A percentile compares a stretch with the other conserved stretches of the same genome.
Evolutionary conservation across 2,329 filamentous ascomycete species (phyloP).

Genomic region (Fusarium drepaniforme): DNA sequence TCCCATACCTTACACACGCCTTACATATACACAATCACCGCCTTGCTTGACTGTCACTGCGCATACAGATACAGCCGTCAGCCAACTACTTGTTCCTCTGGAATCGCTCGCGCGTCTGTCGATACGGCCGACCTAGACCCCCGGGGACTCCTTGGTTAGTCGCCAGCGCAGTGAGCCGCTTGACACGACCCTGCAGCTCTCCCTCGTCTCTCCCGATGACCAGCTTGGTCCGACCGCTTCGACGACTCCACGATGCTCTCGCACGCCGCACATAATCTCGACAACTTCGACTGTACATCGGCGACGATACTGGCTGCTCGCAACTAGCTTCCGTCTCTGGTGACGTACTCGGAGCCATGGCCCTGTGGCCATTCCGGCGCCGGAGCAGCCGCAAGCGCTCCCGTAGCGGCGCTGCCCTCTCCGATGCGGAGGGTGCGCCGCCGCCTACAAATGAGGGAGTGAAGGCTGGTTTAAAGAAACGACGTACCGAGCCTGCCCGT

Average conservation of each 20-base stretch:
- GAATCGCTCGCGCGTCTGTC: conserved; percentile 19
- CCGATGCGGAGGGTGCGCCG: conserved; percentile 62
- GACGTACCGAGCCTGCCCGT: conserved; percentile 61
- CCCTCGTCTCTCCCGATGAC: conserved; percentile 38
- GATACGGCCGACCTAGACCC: conserved; percentile 32
- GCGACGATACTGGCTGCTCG: conserved; percentile 37
- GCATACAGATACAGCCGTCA: conserved; percentile 20
- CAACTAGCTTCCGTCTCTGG: conserved; percentile 40
- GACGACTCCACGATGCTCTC: conserved; percentile 46
- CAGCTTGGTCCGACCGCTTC: conserved; percentile 41
- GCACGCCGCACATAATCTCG: conserved; percentile 43
- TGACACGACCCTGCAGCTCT: conserved; percentile 37
- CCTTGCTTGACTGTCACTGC: conserved; percentile 34
- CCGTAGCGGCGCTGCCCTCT: conserved; percentile 64
- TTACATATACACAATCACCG: conserved; percentile 40
- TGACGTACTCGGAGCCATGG: conserved; percentile 64
- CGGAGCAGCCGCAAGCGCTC: conserved; percentile 75
- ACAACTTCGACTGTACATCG: conserved; percentile 39
- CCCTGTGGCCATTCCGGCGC: conserved; percentile 86
- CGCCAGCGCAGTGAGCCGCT: conserved; percentile 40
- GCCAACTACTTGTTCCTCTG: conserved; percentile 18
- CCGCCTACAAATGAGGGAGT: conserved; percentile 51
- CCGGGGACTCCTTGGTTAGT: conserved; percentile 17
- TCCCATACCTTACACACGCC: conserved; percentile 23
- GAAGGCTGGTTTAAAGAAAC: conserved; percentile 53